Evolutionary conservation across 306 rosid genomes (phyloP).

Genomic region (Rosa chinensis): DNA sequence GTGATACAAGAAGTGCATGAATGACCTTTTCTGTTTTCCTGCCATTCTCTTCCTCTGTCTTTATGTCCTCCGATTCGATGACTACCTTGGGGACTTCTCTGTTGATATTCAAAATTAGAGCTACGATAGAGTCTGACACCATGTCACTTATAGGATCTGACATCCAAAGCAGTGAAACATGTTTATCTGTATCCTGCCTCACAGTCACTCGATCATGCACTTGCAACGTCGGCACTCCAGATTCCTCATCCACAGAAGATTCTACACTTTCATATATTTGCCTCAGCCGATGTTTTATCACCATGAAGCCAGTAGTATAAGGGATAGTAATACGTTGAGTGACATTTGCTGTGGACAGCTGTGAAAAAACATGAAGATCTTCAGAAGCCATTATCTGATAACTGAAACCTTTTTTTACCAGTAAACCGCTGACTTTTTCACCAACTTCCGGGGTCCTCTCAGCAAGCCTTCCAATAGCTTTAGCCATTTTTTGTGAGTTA

Average conservation of each 20-base stretch:
- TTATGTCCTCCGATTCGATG: conserved; percentile 61
- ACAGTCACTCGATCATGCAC: conserved; percentile 76
- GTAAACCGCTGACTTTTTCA: conserved; percentile 73
- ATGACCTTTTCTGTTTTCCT: conserved; percentile 77
- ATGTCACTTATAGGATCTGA: conserved; percentile 90
- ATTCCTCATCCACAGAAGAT: conserved; percentile 75
- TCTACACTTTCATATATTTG: conserved; percentile 81
- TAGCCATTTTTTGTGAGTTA: conserved; percentile 95
- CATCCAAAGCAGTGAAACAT: conserved; percentile 81
- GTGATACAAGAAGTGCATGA: conserved; percentile 69
- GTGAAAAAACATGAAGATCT: conserved; percentile 91
- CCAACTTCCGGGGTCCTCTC: conserved; percentile 72
- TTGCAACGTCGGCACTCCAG: conserved; percentile 56
- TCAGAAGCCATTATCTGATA: conserved; percentile 96
- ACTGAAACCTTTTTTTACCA: conserved; percentile 88
- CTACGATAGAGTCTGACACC: conserved; percentile 87
- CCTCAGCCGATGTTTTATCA: conserved; percentile 67
- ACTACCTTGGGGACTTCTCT: conserved; percentile 71
- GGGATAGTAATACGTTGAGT: conserved; percentile 91
- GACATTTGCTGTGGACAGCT: conserved; percentile 72
- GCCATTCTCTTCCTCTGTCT: conserved; percentile 67
- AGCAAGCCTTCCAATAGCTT: conserved; percentile 84
- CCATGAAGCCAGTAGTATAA: conserved; percentile 53
- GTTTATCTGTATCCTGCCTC: conserved; percentile 84
- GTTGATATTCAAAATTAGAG: conserved; percentile 70